Percentiles rank a stretch among this genome's conserved stretches.
phyloP scores from a whole-genome alignment of 805 yeast genomes.

The Hanseniaspora clermontiae region DNA sequence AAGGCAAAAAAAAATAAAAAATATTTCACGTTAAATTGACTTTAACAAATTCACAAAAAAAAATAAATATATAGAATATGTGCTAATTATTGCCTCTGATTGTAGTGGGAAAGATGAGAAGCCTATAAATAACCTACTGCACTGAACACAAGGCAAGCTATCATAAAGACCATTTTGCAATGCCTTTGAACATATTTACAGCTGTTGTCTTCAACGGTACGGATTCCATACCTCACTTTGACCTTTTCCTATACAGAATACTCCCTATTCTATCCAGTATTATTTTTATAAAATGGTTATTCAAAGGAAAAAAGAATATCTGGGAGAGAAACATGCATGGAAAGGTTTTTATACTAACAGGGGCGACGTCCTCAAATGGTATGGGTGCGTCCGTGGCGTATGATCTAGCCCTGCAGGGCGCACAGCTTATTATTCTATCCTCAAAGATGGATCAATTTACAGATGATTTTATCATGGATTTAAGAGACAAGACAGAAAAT shows the following conservation, averaged over 20 bases:
- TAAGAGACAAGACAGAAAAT: conserved; percentile 59
- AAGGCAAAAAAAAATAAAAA: no score
- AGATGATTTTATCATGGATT: conserved; percentile 63
- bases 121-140: not conserved
- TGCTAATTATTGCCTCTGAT: no score
- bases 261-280: conserved; percentile 43
- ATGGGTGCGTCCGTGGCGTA: conserved; percentile 65
- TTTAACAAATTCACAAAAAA: no score
- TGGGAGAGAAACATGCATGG: conserved; percentile 94
- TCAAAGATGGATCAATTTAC: conserved; percentile 63
- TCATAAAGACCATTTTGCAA: conserved; percentile 20
- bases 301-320: conserved; percentile 67
- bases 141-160: no score
- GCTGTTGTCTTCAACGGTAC: conserved; percentile 61
- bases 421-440: conserved; percentile 67
- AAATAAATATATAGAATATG: no score
- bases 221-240: conserved; percentile 63
- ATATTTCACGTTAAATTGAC: no score
- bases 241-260: conserved; percentile 36
- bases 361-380: conserved; percentile 75
- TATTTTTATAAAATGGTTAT: conserved; percentile 52
- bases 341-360: conserved; percentile 67
- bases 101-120: not conserved
- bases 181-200: conserved; percentile 82
- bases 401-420: conserved; percentile 70